A percentile compares a stretch with the other conserved stretches of the same genome.
phyloP scores from a whole-genome alignment of 2,329 filamentous ascomycete species.

The Davidsoniella virescens region DNA sequence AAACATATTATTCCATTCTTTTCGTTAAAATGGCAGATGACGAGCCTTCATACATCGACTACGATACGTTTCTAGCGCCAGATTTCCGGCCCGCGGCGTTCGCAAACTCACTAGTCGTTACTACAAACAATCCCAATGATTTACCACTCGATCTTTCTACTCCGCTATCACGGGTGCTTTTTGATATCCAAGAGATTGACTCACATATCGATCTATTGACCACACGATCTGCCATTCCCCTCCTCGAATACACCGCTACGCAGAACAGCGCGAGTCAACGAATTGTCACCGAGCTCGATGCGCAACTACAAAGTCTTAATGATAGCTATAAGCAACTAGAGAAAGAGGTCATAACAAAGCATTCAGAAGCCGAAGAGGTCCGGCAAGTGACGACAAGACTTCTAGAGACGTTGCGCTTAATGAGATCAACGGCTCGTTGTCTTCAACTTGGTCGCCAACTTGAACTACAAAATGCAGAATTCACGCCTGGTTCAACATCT shows the following conservation, averaged over 20 bases:
- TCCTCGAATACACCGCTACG: slow-evolving; percentile 60
- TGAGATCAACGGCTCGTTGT: slow-evolving; percentile 59
- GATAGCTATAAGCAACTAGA: slow-evolving; percentile 75
- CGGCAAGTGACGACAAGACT: slow-evolving; percentile 60
- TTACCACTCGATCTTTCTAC: slow-evolving; percentile 84
- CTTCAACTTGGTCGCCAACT: slow-evolving; percentile 72
- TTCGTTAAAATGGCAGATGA: slow-evolving; percentile 22
- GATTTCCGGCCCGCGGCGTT: slow-evolving; percentile 68
- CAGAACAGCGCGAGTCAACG: slow-evolving; percentile 57
- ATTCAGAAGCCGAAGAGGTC: slow-evolving; percentile 74
- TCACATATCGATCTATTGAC: slow-evolving; percentile 86
- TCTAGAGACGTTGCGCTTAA: slow-evolving; percentile 64
- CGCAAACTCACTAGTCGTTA: slow-evolving; percentile 74
- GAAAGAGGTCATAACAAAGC: slow-evolving; percentile 70
- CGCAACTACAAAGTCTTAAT: slow-evolving; percentile 64
- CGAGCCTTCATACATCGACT: slow-evolving; percentile 82
- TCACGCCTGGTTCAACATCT: slow-evolving; percentile 27
- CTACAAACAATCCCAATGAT: slow-evolving; percentile 85
- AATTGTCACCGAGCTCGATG: slow-evolving; percentile 61
- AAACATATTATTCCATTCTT: not conserved
- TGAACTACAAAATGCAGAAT: slow-evolving; percentile 67
- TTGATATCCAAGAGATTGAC: slow-evolving; percentile 93
- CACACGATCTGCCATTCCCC: slow-evolving; percentile 63
- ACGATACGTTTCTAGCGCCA: slow-evolving; percentile 75
- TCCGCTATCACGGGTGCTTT: slow-evolving; percentile 80